These are phyloP conservation scores for Ogataea degrootiae DNA, from an alignment of 805 yeast species.

Conservation along the genomic window DNA sequence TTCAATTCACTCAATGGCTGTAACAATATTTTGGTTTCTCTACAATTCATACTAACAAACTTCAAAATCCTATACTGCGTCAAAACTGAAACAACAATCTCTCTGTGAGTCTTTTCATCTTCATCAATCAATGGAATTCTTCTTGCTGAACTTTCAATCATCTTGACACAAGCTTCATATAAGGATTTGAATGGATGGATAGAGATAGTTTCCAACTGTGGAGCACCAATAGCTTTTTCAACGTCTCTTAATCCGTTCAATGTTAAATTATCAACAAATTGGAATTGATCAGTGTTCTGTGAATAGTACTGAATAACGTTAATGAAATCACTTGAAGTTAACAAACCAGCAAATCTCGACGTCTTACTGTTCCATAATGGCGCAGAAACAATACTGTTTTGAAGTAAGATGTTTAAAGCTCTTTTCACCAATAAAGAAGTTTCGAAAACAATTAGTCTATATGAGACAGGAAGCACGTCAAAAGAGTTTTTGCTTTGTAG, in stretches of 20 bases:
- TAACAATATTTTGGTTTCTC: conserved; percentile 79
- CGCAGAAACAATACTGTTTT: conserved; percentile 92
- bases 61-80: conserved; percentile 95
- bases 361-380: conserved; percentile 93
- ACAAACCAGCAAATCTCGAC: conserved; percentile 87
- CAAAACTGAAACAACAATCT: conserved; percentile 89
- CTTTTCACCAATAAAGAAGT: conserved; percentile 87
- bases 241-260: conserved; percentile 82
- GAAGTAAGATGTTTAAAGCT: conserved; percentile 81
- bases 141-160: conserved; percentile 84
- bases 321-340: conserved; percentile 88
- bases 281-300: conserved; percentile 82
- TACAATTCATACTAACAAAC: conserved; percentile 93
- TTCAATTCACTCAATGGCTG: conserved; percentile 69
- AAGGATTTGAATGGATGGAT: conserved; percentile 88
- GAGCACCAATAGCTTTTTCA: conserved; percentile 82
- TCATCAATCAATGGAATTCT: conserved; percentile 92
- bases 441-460: conserved; percentile 87
- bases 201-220: conserved; percentile 77
- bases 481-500: conserved; percentile 88
- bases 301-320: conserved; percentile 93
- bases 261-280: conserved; percentile 79
- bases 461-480: conserved; percentile 94
- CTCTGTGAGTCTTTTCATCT: conserved; percentile 88
- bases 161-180: conserved; percentile 88